Evolutionary conservation across 768 basidiomycete genomes (phyloP).

Genomic region (Mycena capillaripes): DNA sequence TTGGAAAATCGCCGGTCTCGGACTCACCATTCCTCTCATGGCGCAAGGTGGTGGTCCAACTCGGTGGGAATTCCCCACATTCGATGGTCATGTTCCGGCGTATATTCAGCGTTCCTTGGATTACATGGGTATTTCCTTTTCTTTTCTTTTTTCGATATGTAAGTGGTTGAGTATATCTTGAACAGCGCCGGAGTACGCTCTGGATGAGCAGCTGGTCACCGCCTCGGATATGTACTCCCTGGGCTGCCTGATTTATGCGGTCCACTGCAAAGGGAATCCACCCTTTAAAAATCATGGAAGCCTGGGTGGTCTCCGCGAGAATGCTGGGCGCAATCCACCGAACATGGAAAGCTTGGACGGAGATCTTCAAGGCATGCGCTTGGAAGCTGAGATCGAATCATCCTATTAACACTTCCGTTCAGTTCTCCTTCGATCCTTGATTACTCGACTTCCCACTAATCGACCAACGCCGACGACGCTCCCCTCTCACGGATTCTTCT

Average conservation of each 20-base stretch:
- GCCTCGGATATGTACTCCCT: constrained; percentile 95
- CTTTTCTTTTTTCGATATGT: neutral
- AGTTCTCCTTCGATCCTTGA: constrained; percentile 86
- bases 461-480: constrained; percentile 86
- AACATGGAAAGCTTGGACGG: constrained; percentile 76
- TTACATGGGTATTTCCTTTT: constrained; percentile 80
- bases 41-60: constrained; percentile 78
- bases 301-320: constrained; percentile 77
- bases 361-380: constrained; percentile 76
- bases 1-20: constrained; percentile 96
- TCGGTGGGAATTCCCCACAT: constrained; percentile 92
- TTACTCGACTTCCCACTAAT: constrained; percentile 81
- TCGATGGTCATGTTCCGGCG: constrained; percentile 82
- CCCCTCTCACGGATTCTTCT: constrained; percentile 92
- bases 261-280: constrained; percentile 88
- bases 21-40: constrained; percentile 84
- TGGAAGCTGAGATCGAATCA: neutral
- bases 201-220: constrained; percentile 89
- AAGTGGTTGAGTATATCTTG: constrained; percentile 1
- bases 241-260: constrained; percentile 91
- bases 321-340: constrained; percentile 72
- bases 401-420: constrained; percentile 12
- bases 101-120: constrained; percentile 95
- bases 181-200: constrained; percentile 92
- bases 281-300: constrained; percentile 91